Evolutionary conservation across 306 rosid genomes (phyloP).

Genomic region (Malus sylvestris): DNA sequence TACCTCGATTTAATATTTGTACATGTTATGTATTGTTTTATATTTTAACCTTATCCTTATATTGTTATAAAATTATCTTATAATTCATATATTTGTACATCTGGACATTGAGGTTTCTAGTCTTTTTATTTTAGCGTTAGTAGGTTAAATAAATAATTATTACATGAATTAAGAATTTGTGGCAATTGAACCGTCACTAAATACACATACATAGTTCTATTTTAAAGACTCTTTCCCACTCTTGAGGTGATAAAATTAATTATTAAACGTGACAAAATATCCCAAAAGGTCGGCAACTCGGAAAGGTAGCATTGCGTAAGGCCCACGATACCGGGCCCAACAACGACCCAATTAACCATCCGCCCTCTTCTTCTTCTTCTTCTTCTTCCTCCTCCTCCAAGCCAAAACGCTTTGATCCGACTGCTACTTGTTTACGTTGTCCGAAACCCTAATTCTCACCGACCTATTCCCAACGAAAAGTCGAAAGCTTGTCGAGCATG

Average conservation of each 20-base stretch:
- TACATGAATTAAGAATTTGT: too few relatives aligned
- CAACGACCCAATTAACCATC: background rate
- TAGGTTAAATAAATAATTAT: too few relatives aligned
- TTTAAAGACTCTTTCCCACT: background rate
- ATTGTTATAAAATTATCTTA: too few relatives aligned
- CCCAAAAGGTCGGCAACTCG: background rate
- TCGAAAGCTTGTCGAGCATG: background rate
- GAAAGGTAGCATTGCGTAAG: background rate
- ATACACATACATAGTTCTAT: too few relatives aligned
- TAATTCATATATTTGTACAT: too few relatives aligned
- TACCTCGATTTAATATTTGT: too few relatives aligned
- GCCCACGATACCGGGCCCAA: constrained; percentile 17
- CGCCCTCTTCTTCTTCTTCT: background rate
- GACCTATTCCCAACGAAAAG: background rate
- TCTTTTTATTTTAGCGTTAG: too few relatives aligned
- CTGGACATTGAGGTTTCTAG: too few relatives aligned
- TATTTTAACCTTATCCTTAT: too few relatives aligned
- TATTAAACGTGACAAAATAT: background rate
- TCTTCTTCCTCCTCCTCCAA: background rate
- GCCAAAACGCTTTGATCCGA: background rate
- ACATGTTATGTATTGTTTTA: too few relatives aligned
- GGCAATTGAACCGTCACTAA: too few relatives aligned
- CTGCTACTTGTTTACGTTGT: background rate
- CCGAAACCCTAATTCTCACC: constrained; percentile 10
- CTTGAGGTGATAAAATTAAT: background rate